Evolutionary conservation across 306 rosid genomes (phyloP).

Genomic region (Acacia confusa): DNA sequence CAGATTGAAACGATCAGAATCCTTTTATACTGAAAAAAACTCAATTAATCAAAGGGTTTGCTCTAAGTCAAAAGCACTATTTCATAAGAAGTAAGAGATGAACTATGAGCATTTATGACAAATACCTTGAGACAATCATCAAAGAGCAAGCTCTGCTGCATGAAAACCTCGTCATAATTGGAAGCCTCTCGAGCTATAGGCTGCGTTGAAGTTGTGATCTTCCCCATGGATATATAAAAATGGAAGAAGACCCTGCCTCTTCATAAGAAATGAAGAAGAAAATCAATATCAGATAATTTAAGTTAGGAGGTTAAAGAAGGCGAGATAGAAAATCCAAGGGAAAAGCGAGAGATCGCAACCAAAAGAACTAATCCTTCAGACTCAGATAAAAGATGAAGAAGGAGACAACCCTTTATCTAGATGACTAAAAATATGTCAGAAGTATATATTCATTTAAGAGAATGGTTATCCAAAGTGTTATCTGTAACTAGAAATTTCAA

Average conservation of each 20-base stretch:
- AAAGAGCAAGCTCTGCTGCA: slow-evolving; percentile 93
- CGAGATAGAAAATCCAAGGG: slow-evolving; percentile 24
- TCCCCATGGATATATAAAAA: slow-evolving; percentile 52
- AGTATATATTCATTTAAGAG: slow-evolving; percentile 46
- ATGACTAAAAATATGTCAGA: slow-evolving; percentile 32
- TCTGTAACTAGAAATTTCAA: background rate
- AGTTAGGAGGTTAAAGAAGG: slow-evolving; percentile 16
- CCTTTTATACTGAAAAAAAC: background rate
- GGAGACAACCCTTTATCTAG: background rate
- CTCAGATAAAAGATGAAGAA: slow-evolving; percentile 11
- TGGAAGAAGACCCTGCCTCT: slow-evolving; percentile 38
- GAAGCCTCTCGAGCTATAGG: slow-evolving; percentile 62
- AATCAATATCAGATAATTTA: slow-evolving; percentile 4
- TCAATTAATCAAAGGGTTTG: slow-evolving; percentile 7
- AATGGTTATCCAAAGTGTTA: slow-evolving; percentile 29
- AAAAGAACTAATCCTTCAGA: slow-evolving; percentile 28
- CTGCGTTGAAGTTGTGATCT: slow-evolving; percentile 51
- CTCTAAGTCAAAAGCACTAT: background rate
- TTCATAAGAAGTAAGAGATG: background rate
- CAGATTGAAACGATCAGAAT: slow-evolving; percentile 30
- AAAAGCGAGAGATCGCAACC: slow-evolving; percentile 31
- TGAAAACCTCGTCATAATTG: slow-evolving; percentile 89
- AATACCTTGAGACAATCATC: slow-evolving; percentile 90
- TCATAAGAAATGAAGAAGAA: slow-evolving; percentile 17
- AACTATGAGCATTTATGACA: background rate